phyloP scores from a whole-genome alignment of 2,329 filamentous ascomycete species.

The Capronia coronata region DNA sequence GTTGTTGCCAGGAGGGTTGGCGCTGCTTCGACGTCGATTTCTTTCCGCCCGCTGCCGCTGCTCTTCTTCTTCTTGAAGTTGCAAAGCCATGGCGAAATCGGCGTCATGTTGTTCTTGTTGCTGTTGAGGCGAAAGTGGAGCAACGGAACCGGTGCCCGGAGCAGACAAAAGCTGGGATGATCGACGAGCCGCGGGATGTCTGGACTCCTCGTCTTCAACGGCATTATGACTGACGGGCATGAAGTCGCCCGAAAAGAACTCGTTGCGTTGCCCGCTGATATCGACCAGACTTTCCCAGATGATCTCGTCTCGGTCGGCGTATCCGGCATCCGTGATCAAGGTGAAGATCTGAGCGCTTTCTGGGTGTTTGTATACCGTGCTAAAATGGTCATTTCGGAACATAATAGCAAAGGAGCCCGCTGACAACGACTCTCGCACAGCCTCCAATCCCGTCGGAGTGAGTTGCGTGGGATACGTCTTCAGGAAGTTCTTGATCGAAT shows the following conservation, averaged over 20 bases:
- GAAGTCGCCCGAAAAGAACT: constrained; percentile 88
- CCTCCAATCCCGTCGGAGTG: constrained; percentile 70
- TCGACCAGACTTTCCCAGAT: constrained; percentile 94
- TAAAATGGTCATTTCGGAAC: constrained; percentile 96
- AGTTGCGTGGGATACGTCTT: constrained; percentile 73
- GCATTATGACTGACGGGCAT: constrained; percentile 62
- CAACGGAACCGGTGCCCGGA: constrained; percentile 8
- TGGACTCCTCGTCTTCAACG: constrained; percentile 9
- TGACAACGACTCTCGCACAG: constrained; percentile 62
- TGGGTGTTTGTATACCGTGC: constrained; percentile 85
- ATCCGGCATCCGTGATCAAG: constrained; percentile 88
- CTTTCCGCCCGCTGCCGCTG: constrained; percentile 25
- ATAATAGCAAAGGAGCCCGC: constrained; percentile 81
- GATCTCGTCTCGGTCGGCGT: constrained; percentile 77
- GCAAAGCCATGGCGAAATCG: constrained; percentile 79
- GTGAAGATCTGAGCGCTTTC: constrained; percentile 67
- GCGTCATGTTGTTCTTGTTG: constrained; percentile 64
- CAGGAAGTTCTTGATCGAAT: constrained; percentile 79
- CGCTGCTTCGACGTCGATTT: constrained; percentile 20
- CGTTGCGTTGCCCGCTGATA: constrained; percentile 72
- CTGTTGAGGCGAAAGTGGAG: constrained; percentile 39
- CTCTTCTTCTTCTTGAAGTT: constrained; percentile 92
- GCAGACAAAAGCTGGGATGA: constrained; percentile 18
- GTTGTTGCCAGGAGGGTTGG: constrained; percentile 15
- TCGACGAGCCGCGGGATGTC: constrained; percentile 19